Base-by-base conservation (phyloP, 306 rosid genomes). In the Mucuna pruriens region DNA sequence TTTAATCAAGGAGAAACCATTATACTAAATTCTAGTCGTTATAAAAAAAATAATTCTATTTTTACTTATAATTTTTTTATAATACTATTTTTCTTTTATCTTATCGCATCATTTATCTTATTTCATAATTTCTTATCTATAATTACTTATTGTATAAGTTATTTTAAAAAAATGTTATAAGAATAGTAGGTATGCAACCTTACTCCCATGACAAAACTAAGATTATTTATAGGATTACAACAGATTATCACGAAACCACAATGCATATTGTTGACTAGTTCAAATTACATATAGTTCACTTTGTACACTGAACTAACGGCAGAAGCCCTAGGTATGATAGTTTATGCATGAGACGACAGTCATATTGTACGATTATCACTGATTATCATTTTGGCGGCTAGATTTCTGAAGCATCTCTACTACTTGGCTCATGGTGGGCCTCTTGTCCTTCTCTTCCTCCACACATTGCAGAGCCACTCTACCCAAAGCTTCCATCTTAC, bases 401-500 rank as follows among this genome's bases (percentile, higher is more conserved):
- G 9, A 61, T 68, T 38, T 55, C 13, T 58, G 42, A 82, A 88
- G 94, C 57, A 83, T 81, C 62, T 86, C 82, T 9, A 87, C 84
- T 0, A 85, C 92, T 57, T 87, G 84, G 23, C 86, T 85, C 92
- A 90, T 88, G 23, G 85, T 76, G 42, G 94, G 90, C n/a, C 94
- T 87, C 42, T 79, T 80, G 8, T 85, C 86, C 71, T 7, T 90
- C 39, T 88, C 86, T 81, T 88, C 90, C 45, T 83, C 87, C 0
- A 87, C 85, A 60, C 94, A 90, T 57, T 79, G 88, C 39, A 90
- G 15, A 83, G 90, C 90, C 5, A 89, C 79, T 20, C 5, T 51
- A 0, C 29, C 77, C 58, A 89, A 75, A 80, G 23, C 80, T 79
- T 80, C 86, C 82, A 87, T 64, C 86, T 84, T 68, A 1, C 5